Conservation (phyloP, 1,139 yeast genomes). For the Saccharomycopsis phalli region DNA sequence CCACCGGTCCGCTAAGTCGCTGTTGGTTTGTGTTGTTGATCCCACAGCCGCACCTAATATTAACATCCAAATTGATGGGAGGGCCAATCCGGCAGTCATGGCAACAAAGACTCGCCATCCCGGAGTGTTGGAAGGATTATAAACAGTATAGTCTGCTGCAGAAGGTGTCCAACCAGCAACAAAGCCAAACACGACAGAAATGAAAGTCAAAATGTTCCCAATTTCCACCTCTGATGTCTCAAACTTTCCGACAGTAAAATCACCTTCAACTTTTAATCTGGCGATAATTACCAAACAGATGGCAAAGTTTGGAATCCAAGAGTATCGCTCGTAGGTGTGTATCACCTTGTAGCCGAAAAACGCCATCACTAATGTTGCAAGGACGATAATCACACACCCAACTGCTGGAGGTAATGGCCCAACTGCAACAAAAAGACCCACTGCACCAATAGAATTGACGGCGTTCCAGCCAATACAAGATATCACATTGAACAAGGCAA, state of each 20-base stretch:
- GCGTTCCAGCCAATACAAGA: slow-evolving; percentile 34
- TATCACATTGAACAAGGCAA: slow-evolving; percentile 30
- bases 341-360: slow-evolving; percentile 67
- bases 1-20: slow-evolving; percentile 37
- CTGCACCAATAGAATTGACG: slow-evolving; percentile 30
- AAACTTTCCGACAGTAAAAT: slow-evolving; percentile 41
- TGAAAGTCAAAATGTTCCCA: slow-evolving; percentile 72
- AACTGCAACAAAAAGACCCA: slow-evolving; percentile 30
- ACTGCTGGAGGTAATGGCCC: slow-evolving; percentile 70
- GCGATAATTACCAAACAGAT: slow-evolving; percentile 59
- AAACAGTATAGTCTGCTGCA: slow-evolving; percentile 88
- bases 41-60: slow-evolving; percentile 84
- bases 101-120: slow-evolving; percentile 51
- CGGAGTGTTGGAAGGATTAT: slow-evolving; percentile 60
- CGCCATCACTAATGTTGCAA: slow-evolving; percentile 52
- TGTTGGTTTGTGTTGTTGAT: slow-evolving; percentile 39
- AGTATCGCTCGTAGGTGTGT: slow-evolving; percentile 62
- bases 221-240: slow-evolving; percentile 48
- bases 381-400: slow-evolving; percentile 56
- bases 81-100: slow-evolving; percentile 51
- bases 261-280: slow-evolving; percentile 50
- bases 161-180: slow-evolving; percentile 95
- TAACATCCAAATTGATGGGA: slow-evolving; percentile 67
- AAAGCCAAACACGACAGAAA: slow-evolving; percentile 78
- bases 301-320: slow-evolving; percentile 63